Base-by-base conservation (phyloP, 1,284 basidiomycete species). In the Pascua guehoae region DNA sequence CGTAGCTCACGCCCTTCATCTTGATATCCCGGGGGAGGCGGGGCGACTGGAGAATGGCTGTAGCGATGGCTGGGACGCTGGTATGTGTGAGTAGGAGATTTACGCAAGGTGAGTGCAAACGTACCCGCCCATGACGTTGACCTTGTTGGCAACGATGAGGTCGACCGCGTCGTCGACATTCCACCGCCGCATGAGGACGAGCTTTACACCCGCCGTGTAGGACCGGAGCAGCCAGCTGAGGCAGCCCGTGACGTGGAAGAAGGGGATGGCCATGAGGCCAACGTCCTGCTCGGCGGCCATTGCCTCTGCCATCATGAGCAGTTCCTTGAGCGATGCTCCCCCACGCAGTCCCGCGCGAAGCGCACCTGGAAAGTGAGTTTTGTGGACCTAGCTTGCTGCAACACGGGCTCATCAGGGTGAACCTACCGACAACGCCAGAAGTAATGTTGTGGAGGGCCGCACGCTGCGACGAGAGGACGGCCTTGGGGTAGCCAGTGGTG, bases 171-270 rank as follows among this genome's bases (percentile, higher is more conserved):
- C 68, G 15, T 59, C 56, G 40, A 68, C 65, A 41, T 68, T 60
- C 73, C 73, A 75, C 43, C 63, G 53, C 40, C 63, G 59, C 64
- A 72, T 67, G 43, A 69, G 54, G 11, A 73, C 70, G 49, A 75
- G 59, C 55, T 67, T 69, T 14, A 65, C 66, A 15, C 73, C 73
- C 12, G 63, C 58, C 51, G 67, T 64, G 48, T 71, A 62, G 0
- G 66, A 69, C 10, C 64, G 53, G 57, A 73, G 61, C 18, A 75
- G 62, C 63, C 70, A 70, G 7, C 67, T 65, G 0, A 72, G 63
- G 51, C 69, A 72, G 8, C 73, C 73, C 0, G 71, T 73, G 11
- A 72, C 73, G 67, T 75, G 73, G 63, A 75, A 75, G 2, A 75
- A 59, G 3, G 73, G 73, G 38, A 75, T 64, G 12, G 71, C 56